Percentiles rank a stretch among this genome's conserved stretches.
phyloP scores from a whole-genome alignment of 2,329 filamentous ascomycete genomes.

The Exophiala phaeomuriformis region DNA sequence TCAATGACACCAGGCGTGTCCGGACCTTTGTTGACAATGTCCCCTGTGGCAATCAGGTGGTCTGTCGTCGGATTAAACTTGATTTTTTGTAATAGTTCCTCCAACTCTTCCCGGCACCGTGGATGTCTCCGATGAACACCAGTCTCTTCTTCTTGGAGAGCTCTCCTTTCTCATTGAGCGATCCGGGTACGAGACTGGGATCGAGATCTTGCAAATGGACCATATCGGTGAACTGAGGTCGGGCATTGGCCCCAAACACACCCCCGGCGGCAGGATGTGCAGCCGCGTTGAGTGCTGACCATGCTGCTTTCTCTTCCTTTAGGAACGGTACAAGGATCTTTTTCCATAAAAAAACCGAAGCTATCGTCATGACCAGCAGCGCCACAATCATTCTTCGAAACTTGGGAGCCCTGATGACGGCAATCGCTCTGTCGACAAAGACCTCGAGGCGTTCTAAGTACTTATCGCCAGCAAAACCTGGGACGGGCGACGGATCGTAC shows the following conservation, averaged over 20 bases:
- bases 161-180: conserved; percentile 28
- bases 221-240: conserved; percentile 45
- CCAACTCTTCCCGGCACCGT: conserved; percentile 65
- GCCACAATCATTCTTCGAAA: conserved; percentile 31
- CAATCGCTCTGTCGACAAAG: conserved; percentile 22
- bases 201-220: conserved; percentile 46
- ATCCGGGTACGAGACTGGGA: conserved; percentile 38
- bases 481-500: conserved; percentile 25
- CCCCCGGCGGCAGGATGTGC: conserved; percentile 29
- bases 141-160: conserved; percentile 49
- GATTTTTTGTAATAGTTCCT: conserved; percentile 58
- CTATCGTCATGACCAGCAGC: conserved; percentile 3
- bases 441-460: conserved; percentile 21
- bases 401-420: conserved; percentile 35
- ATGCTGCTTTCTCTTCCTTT: conserved; percentile 23
- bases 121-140: conserved; percentile 82
- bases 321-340: conserved; percentile 18
- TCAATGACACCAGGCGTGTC: conserved; percentile 72
- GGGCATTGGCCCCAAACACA: conserved; percentile 43
- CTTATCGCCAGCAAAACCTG: conserved; percentile 28
- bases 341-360: conserved; percentile 14
- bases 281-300: conserved; percentile 29
- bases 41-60: conserved; percentile 68
- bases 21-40: conserved; percentile 80
- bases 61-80: conserved; percentile 56